Conservation (phyloP, 805 yeast species). For the Pichia pseudocactophila region DNA sequence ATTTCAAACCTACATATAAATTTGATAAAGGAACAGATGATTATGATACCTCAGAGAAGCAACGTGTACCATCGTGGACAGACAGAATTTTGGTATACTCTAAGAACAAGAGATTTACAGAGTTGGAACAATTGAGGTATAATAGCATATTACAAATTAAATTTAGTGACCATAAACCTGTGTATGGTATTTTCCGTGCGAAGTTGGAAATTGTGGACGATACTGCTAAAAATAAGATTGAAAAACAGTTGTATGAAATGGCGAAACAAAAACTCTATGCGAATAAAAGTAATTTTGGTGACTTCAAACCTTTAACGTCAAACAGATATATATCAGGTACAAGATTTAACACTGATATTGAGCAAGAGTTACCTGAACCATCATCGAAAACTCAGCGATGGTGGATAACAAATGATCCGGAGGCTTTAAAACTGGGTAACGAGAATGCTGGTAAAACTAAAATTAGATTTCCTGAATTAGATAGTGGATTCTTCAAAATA, state of each 20-base stretch:
- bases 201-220: conserved; percentile 60
- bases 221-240: conserved; percentile 37
- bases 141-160: conserved; percentile 45
- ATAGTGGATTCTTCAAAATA: conserved; percentile 36
- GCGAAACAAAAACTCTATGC: conserved; percentile 37
- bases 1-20: conserved; percentile 88
- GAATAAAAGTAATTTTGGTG: conserved; percentile 21
- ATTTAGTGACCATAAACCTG: conserved; percentile 90
- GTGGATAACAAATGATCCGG: conserved; percentile 78
- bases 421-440: conserved; percentile 13
- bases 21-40: conserved; percentile 76
- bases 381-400: conserved; percentile 55
- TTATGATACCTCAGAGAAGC: conserved; percentile 88
- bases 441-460: conserved; percentile 41
- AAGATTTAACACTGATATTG: conserved; percentile 18
- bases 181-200: conserved; percentile 61
- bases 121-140: conserved; percentile 52
- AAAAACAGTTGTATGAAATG: conserved; percentile 46
- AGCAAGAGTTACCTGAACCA: conserved; percentile 70
- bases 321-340: conserved; percentile 4
- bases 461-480: conserved; percentile 43
- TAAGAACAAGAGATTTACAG: conserved; percentile 41
- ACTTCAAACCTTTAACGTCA: conserved; percentile 4
- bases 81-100: conserved; percentile 67
- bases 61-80: conserved; percentile 96